Evolutionary conservation across 192 early-diverging fungal genomes (phyloP), one percentile per base, ranked within the genome.

Genomic region (Coemansia sp.): DNA sequence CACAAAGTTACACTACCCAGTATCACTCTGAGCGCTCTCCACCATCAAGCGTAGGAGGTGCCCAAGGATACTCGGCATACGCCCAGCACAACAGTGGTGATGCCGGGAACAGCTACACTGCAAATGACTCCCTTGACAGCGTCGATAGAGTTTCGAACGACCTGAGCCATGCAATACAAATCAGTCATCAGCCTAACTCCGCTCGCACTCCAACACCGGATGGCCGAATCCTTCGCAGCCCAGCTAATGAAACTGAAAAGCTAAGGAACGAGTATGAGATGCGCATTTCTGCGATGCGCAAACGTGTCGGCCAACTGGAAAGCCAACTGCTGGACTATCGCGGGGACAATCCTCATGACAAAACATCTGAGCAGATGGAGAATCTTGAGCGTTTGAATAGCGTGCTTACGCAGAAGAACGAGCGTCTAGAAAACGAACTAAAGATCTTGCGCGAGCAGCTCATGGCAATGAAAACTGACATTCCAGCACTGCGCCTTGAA

Each of bases 221-320:
- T 37, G 46, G 58, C 5, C 51, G 69, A 32, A 36, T 21, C 8
- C 37, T 64, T 13, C 69, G 66, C 56, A 73, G 62, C 18, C 54
- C 65, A 4, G 39, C 68, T 12, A 66, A 58, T 63, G 85, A 85
- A 3, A 67, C 77, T 0, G 85, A 87, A 39, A 80, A 77, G 58
- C 40, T 84, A 36, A 76, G 74, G 39, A 63, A 84, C 63, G 91
- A 90, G 57, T 90, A 91, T 57, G 90, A 92, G 66, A 78, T 79
- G 51, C 85, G 87, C 37, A 72, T 91, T 5, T 55, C 70, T 8
- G 77, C 81, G 11, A 80, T 93, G 72, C 85, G 88, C 45, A 88
- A 85, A 63, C 79, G 89, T 37, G 82, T 92, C 19, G 85, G 88
- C 48, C 85, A 91, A 68, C 72, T 93, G 42, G 89, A 92, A 66